phyloP scores from a whole-genome alignment of 306 rosid species.

The Amphicarpaea edgeworthii region DNA sequence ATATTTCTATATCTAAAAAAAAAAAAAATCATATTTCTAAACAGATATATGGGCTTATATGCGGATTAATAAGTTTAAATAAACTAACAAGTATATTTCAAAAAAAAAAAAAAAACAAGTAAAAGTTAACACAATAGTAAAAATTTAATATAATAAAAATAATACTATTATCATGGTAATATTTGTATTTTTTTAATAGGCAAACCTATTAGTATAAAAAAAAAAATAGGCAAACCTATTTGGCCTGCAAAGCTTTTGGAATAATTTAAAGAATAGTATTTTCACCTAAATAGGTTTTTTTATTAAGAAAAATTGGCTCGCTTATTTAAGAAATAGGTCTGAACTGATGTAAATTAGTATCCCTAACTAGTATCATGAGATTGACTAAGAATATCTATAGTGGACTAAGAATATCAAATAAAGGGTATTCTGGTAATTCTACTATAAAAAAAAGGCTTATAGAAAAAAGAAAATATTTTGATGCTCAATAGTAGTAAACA shows the following conservation, averaged over 20 bases:
- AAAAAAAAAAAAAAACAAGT: no score
- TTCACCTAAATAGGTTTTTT: background rate
- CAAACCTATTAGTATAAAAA: background rate
- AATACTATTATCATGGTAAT: background rate
- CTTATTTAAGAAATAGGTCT: no score
- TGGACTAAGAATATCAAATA: background rate
- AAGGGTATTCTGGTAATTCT: no score
- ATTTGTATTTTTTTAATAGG: background rate
- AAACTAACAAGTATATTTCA: conserved; percentile 7
- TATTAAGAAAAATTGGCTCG: background rate
- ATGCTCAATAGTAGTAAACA: background rate
- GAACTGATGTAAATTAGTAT: background rate
- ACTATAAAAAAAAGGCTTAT: background rate
- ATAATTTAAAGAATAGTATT: background rate
- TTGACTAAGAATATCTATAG: no score
- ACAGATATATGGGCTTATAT: background rate
- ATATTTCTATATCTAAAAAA: no score
- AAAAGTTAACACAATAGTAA: background rate
- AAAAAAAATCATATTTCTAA: no score
- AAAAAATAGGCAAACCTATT: no score
- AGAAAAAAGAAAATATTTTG: background rate
- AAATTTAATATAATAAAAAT: background rate
- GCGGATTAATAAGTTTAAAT: background rate
- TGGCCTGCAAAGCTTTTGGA: background rate
- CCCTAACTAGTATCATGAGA: background rate